Conservation (phyloP, 2,329 filamentous ascomycete species). For the Aspergillus carbonarius region DNA sequence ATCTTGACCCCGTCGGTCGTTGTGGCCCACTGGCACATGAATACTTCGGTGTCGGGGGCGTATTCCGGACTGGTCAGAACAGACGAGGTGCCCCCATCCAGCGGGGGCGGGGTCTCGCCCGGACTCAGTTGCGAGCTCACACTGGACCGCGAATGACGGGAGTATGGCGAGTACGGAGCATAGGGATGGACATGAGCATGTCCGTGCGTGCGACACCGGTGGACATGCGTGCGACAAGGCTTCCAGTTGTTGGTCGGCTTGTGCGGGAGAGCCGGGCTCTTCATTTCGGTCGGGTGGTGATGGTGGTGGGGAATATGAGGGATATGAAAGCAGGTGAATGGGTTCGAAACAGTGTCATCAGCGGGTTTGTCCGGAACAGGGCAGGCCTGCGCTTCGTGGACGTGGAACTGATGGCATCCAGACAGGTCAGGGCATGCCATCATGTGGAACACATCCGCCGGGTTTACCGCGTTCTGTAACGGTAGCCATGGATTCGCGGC, state of each 20-base stretch:
- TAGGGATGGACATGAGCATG: conserved; percentile 37
- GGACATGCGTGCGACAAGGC: conserved; percentile 33
- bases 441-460: conserved; percentile 38
- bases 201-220: conserved; percentile 33
- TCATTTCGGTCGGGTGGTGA: conserved; percentile 17
- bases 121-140: conserved; percentile 41
- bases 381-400: conserved; percentile 19
- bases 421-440: conserved; percentile 35
- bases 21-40: conserved; percentile 41
- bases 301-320: conserved; percentile 33
- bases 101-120: conserved; percentile 36
- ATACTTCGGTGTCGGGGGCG: conserved; percentile 32
- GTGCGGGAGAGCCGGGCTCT: neutral
- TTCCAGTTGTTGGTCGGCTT: neutral
- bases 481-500: conserved; percentile 22
- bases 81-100: conserved; percentile 36
- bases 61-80: conserved; percentile 39
- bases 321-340: conserved; percentile 33
- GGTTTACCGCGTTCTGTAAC: conserved; percentile 32
- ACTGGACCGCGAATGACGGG: conserved; percentile 38
- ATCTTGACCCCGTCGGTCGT: conserved; percentile 26
- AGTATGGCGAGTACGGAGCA: conserved; percentile 35
- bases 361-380: conserved; percentile 22
- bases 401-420: conserved; percentile 27
- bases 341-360: conserved; percentile 19